A percentile compares a stretch with the other conserved stretches of the same genome.
phyloP scores from a whole-genome alignment of 1,284 basidiomycete genomes.

The Kalmanozyma brasiliensis region DNA sequence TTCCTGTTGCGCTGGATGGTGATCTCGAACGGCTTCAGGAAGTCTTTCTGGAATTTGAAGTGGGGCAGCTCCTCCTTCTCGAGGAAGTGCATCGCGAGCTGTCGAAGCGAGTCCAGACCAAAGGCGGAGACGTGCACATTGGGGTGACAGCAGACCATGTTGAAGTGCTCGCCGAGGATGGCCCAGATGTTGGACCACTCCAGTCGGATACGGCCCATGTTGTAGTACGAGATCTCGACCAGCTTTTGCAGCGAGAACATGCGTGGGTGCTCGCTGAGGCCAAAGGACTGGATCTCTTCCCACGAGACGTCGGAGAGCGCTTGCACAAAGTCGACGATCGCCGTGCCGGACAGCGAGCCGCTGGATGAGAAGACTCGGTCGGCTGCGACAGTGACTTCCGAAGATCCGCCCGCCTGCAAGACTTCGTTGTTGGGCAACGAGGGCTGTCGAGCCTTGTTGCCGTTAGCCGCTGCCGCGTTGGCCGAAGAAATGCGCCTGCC shows the following conservation, averaged over 20 bases:
- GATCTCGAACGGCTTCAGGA: slow-evolving; percentile 96
- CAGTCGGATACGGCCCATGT: slow-evolving; percentile 97
- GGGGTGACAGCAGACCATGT: slow-evolving; percentile 98
- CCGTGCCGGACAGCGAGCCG: slow-evolving; percentile 90
- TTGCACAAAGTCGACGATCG: slow-evolving; percentile 97
- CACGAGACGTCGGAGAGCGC: slow-evolving; percentile 96
- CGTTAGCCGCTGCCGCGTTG: slow-evolving; percentile 15
- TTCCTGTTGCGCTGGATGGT: slow-evolving; percentile 97
- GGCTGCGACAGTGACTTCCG: slow-evolving; percentile 96
- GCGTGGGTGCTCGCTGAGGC: slow-evolving; percentile 85
- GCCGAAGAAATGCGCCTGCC: slow-evolving; percentile 72
- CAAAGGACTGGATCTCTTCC: slow-evolving; percentile 99
- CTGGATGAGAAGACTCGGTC: slow-evolving; percentile 99
- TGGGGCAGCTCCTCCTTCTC: slow-evolving; percentile 98
- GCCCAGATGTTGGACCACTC: slow-evolving; percentile 99
- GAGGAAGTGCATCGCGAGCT: slow-evolving; percentile 97
- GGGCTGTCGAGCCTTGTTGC: slow-evolving; percentile 22
- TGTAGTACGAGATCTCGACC: slow-evolving; percentile 99
- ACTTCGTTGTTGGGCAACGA: slow-evolving; percentile 83
- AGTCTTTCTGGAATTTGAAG: slow-evolving; percentile 99
- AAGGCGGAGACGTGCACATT: slow-evolving; percentile 97
- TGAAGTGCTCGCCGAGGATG: slow-evolving; percentile 98
- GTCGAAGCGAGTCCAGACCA: slow-evolving; percentile 95
- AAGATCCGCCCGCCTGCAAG: slow-evolving; percentile 94
- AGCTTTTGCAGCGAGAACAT: slow-evolving; percentile 98